phyloP scores from a whole-genome alignment of 345 rosid species.

The Dipteronia dyeriana region DNA sequence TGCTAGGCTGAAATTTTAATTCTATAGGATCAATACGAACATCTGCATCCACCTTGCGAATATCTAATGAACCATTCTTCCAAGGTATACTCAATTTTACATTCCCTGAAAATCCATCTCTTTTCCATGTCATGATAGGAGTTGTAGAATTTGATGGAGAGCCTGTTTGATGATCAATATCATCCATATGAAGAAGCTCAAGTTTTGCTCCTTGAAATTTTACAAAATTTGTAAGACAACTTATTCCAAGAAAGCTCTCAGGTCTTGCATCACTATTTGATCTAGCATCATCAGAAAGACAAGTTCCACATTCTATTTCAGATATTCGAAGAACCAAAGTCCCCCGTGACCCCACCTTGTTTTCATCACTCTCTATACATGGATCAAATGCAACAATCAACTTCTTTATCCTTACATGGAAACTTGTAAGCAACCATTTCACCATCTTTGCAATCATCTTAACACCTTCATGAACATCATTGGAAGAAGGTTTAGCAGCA shows the following conservation, averaged over 20 bases:
- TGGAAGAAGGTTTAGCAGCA: slow-evolving; percentile 38
- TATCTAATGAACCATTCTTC: slow-evolving; percentile 90
- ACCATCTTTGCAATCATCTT: slow-evolving; percentile 95
- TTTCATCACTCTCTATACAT: slow-evolving; percentile 33
- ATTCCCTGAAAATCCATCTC: slow-evolving; percentile 84
- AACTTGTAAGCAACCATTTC: slow-evolving; percentile 84
- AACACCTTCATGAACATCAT: slow-evolving; percentile 94
- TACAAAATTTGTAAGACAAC: slow-evolving; percentile 67
- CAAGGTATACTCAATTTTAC: slow-evolving; percentile 89
- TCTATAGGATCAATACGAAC: slow-evolving; percentile 75
- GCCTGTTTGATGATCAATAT: slow-evolving; percentile 33
- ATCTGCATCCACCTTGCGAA: slow-evolving; percentile 83
- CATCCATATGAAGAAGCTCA: slow-evolving; percentile 71
- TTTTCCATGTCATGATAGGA: slow-evolving; percentile 59
- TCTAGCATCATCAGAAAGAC: slow-evolving; percentile 58
- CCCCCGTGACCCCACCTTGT: slow-evolving; percentile 33
- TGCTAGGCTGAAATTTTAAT: slow-evolving; percentile 66
- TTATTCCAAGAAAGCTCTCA: slow-evolving; percentile 69
- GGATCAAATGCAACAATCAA: slow-evolving; percentile 85
- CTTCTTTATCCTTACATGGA: slow-evolving; percentile 67
- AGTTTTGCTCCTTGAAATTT: slow-evolving; percentile 75
- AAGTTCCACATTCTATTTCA: slow-evolving; percentile 73
- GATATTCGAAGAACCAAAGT: slow-evolving; percentile 69
- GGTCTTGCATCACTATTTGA: slow-evolving; percentile 30
- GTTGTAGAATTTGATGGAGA: slow-evolving; percentile 36